These are phyloP conservation scores for Pythium vanterpoolii DNA, from an alignment of 352 stramenopile species.

Conservation along the genomic window DNA sequence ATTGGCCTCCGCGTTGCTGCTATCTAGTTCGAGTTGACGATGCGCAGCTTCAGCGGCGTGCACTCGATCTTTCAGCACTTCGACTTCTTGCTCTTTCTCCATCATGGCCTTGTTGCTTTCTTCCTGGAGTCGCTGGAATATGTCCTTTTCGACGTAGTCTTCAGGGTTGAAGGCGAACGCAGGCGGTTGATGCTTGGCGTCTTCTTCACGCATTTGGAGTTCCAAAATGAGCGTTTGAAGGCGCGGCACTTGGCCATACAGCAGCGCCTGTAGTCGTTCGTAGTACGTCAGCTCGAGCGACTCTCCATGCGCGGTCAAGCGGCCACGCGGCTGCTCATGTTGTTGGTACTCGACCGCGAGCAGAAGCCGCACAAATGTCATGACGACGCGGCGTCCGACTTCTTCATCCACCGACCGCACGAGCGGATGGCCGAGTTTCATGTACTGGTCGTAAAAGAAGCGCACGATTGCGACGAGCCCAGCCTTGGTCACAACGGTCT, in stretches of 20 bases:
- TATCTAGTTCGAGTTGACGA: neutral
- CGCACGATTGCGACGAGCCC: constrained; percentile 37
- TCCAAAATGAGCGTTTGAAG: constrained; percentile 33
- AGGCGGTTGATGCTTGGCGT: constrained; percentile 12
- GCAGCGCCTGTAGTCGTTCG: constrained; percentile 42
- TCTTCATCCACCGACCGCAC: constrained; percentile 56
- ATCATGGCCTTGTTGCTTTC: constrained; percentile 35
- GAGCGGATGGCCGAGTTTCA: constrained; percentile 44
- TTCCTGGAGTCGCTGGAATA: constrained; percentile 47
- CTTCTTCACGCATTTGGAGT: constrained; percentile 18
- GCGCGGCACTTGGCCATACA: constrained; percentile 22
- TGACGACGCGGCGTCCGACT: constrained; percentile 57
- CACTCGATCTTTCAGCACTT: neutral
- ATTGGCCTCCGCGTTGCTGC: neutral
- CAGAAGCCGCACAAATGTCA: constrained; percentile 47
- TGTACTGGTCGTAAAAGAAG: constrained; percentile 56
- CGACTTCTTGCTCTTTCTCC: constrained; percentile 1
- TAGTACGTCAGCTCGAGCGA: constrained; percentile 35
- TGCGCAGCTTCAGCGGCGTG: neutral
- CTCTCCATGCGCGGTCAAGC: constrained; percentile 22
- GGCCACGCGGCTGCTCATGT: neutral
- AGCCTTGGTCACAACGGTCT: constrained; percentile 39
- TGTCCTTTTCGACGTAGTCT: constrained; percentile 61
- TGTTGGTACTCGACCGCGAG: constrained; percentile 43
- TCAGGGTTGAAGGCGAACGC: constrained; percentile 59